A percentile compares a stretch with the other conserved stretches of the same genome.
Conservation (phyloP, 2,329 filamentous ascomycete genomes). For the Aphanoascus verrucosus region DNA sequence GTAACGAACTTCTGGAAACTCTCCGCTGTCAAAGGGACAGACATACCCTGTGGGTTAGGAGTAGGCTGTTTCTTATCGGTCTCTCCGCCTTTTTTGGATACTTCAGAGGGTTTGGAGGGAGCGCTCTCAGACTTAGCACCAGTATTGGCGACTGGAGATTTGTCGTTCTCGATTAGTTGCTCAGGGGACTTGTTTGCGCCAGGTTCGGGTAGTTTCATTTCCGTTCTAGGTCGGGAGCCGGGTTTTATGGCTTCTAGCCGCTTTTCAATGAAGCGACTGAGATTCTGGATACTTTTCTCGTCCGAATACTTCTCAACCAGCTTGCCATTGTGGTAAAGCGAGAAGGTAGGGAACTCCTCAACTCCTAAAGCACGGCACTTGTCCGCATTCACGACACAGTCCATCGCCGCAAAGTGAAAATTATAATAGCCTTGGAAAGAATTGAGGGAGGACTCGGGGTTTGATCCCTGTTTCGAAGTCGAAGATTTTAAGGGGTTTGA, state of each 20-base stretch:
- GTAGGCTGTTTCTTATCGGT: slow-evolving; percentile 29
- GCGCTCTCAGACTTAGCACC: slow-evolving; percentile 30
- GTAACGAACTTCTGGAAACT: slow-evolving; percentile 79
- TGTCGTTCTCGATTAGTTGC: slow-evolving; percentile 28
- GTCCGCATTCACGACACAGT: slow-evolving; percentile 76
- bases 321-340: slow-evolving; percentile 70
- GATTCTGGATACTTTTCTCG: slow-evolving; percentile 52
- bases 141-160: slow-evolving; percentile 32
- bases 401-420: slow-evolving; percentile 74
- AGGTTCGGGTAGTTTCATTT: slow-evolving; percentile 58
- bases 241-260: slow-evolving; percentile 68
- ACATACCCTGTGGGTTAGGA: slow-evolving; percentile 66
- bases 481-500: slow-evolving; percentile 56
- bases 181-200: slow-evolving; percentile 42
- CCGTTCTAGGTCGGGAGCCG: slow-evolving; percentile 60
- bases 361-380: slow-evolving; percentile 61
- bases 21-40: slow-evolving; percentile 66
- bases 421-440: slow-evolving; percentile 75
- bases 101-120: neutral
- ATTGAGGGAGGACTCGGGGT: slow-evolving; percentile 44
- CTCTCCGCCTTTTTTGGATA: slow-evolving; percentile 12
- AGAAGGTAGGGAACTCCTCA: slow-evolving; percentile 61
- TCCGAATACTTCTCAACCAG: slow-evolving; percentile 54
- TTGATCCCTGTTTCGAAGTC: slow-evolving; percentile 39
- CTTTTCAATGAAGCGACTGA: slow-evolving; percentile 64